Percentiles rank a stretch among this genome's conserved stretches.
These are phyloP conservation scores for Puccinia novopanici DNA, from an alignment of 1,284 basidiomycete species.

Conservation along the genomic window DNA sequence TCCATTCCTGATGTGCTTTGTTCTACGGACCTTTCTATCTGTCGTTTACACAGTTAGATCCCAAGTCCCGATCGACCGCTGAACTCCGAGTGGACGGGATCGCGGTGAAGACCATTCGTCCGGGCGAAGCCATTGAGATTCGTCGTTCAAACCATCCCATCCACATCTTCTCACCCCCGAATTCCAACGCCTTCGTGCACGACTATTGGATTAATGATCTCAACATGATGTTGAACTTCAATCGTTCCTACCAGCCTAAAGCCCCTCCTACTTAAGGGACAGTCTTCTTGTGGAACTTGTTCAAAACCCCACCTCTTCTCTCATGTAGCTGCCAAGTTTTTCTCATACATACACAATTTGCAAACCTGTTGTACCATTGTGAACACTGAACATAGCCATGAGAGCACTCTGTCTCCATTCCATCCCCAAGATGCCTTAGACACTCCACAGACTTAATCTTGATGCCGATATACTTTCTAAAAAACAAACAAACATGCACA, in stretches of 20 bases:
- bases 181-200: conserved; percentile 64
- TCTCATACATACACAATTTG: too few species aligned
- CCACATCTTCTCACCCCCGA: conserved; percentile 66
- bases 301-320: not conserved
- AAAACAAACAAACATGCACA: too few species aligned
- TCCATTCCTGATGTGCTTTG: not conserved
- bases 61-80: conserved; percentile 78
- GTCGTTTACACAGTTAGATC: conserved; percentile 69
- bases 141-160: conserved; percentile 84
- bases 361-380: too few species aligned
- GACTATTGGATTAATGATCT: conserved; percentile 96
- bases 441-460: too few species aligned
- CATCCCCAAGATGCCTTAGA: too few species aligned
- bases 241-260: conserved; percentile 51
- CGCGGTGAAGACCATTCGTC: conserved; percentile 73
- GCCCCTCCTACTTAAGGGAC: not conserved
- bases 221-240: conserved; percentile 64
- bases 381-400: too few species aligned
- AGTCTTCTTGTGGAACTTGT: not conserved
- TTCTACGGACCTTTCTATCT: conserved; percentile 27
- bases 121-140: conserved; percentile 81
- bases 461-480: too few species aligned
- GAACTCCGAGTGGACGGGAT: conserved; percentile 92
- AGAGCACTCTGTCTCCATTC: too few species aligned
- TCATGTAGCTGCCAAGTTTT: not conserved